These are phyloP conservation scores for Xylariaceae sp. DNA, from an alignment of 2,329 filamentous ascomycete genomes.

Conservation along the genomic window DNA sequence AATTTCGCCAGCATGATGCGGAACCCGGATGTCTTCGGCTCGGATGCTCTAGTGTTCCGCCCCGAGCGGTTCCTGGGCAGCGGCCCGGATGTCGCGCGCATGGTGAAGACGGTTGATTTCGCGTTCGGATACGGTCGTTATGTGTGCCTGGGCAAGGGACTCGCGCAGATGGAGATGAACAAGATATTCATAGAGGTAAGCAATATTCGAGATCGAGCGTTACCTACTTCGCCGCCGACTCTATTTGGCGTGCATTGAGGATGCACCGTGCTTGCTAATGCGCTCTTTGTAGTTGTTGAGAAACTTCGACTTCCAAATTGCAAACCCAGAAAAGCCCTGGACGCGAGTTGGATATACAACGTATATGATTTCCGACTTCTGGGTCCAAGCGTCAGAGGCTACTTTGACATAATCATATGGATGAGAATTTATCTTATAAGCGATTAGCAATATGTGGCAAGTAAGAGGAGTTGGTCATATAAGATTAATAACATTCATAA, in stretches of 20 bases:
- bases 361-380: slow-evolving; percentile 24
- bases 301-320: slow-evolving; percentile 27
- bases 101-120: slow-evolving; percentile 14
- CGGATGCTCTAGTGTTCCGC: slow-evolving; percentile 18
- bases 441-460: too few species aligned
- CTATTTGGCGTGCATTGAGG: too few species aligned
- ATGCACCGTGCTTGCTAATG: too few species aligned
- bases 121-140: slow-evolving; percentile 20
- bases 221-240: too few species aligned
- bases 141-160: slow-evolving; percentile 18
- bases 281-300: slow-evolving; percentile 27
- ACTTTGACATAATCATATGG: too few species aligned
- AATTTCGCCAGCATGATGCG: slow-evolving; percentile 19
- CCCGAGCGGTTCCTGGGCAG: slow-evolving; percentile 19
- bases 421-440: too few species aligned
- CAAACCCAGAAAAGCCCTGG: slow-evolving; percentile 24
- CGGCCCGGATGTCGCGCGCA: slow-evolving; percentile 3
- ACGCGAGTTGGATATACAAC: slow-evolving; percentile 17
- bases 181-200: slow-evolving; percentile 25
- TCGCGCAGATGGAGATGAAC: slow-evolving; percentile 16
- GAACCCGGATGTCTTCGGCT: slow-evolving; percentile 14
- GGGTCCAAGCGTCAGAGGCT: slow-evolving; percentile 14
- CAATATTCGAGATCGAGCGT: too few species aligned
- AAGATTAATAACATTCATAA: too few species aligned
- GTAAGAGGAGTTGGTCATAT: too few species aligned